Conservation (phyloP, 306 rosid genomes). For the Medicago arabica region DNA sequence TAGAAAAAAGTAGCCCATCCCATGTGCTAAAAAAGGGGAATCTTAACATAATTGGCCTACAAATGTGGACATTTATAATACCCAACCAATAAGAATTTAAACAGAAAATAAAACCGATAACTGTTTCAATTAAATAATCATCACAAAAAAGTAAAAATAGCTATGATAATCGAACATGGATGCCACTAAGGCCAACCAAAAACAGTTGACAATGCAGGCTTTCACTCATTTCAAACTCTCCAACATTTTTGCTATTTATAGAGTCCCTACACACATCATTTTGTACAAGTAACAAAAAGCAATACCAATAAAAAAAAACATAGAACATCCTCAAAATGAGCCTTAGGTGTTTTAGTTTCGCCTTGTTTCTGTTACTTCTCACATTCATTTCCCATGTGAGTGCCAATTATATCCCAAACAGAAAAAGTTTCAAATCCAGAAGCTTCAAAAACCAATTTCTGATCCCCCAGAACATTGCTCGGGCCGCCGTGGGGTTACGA, state of each 20-base stretch:
- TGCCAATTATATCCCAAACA: neutral
- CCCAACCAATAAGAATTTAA: slow-evolving; percentile 28
- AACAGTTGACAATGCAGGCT: slow-evolving; percentile 51
- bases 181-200: slow-evolving; percentile 63
- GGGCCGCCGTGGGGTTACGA: slow-evolving; percentile 45
- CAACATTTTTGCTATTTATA: slow-evolving; percentile 28
- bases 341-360: slow-evolving; percentile 10
- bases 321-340: slow-evolving; percentile 26
- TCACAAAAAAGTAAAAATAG: slow-evolving; percentile 37
- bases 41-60: slow-evolving; percentile 39
- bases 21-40: slow-evolving; percentile 42
- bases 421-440: neutral
- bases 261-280: neutral
- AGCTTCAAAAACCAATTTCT: slow-evolving; percentile 58
- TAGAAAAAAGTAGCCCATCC: neutral
- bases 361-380: slow-evolving; percentile 37
- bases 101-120: slow-evolving; percentile 19
- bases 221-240: slow-evolving; percentile 7
- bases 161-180: slow-evolving; percentile 83
- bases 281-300: neutral
- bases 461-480: slow-evolving; percentile 72
- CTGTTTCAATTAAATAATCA: slow-evolving; percentile 12
- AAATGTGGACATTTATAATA: slow-evolving; percentile 17
- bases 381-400: neutral
- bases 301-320: neutral